A percentile compares a stretch with the other conserved stretches of the same genome.
phyloP scores from a whole-genome alignment of 257 asterid genomes.

The Fraxinus excelsior region DNA sequence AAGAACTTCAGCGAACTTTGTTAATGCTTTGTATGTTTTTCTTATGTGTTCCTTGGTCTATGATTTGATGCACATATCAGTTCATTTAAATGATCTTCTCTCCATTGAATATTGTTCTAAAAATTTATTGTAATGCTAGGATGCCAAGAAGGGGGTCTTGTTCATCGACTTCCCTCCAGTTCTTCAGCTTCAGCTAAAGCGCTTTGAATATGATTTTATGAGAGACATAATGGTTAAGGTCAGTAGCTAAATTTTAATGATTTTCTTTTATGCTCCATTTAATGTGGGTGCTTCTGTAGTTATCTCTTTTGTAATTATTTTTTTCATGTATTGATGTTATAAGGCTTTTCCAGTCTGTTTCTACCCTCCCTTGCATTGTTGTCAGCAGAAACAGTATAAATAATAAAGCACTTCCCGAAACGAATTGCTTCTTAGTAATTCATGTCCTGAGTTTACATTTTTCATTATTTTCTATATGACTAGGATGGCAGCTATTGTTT shows the following conservation, averaged over 20 bases:
- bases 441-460: background rate
- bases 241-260: constrained; percentile 19
- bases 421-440: background rate
- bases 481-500: background rate
- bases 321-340: background rate
- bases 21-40: background rate
- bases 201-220: constrained; percentile 67
- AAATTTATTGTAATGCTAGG: constrained; percentile 38
- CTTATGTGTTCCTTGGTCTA: background rate
- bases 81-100: background rate
- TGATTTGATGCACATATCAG: background rate
- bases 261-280: background rate
- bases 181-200: constrained; percentile 68
- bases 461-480: background rate
- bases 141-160: constrained; percentile 67
- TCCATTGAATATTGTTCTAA: background rate
- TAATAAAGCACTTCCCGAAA: background rate
- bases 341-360: background rate
- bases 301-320: background rate
- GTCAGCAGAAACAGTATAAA: background rate
- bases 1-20: background rate
- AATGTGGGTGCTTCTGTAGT: background rate
- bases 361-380: background rate
- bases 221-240: constrained; percentile 70
- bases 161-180: constrained; percentile 70